phyloP scores from a whole-genome alignment of 2,329 filamentous ascomycete genomes.

The Alternaria sp. region DNA sequence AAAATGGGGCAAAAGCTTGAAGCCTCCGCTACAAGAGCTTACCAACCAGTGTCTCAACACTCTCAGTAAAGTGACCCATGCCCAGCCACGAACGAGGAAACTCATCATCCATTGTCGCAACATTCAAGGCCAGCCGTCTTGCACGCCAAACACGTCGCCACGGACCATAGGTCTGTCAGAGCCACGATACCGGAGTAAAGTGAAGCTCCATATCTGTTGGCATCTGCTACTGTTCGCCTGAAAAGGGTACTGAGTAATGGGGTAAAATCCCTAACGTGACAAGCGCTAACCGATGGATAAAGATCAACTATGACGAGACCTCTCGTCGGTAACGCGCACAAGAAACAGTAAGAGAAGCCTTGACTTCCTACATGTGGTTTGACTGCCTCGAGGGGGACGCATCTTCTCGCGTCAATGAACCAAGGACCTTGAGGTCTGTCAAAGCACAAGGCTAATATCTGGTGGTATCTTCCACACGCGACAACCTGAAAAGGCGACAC shows the following conservation, averaged over 20 bases:
- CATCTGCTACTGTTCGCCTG: slow-evolving; percentile 17
- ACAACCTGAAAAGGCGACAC: slow-evolving; percentile 36
- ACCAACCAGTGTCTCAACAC: slow-evolving; percentile 12
- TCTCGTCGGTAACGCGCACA: slow-evolving; percentile 3
- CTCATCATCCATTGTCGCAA: not conserved
- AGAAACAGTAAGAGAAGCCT: slow-evolving; percentile 17
- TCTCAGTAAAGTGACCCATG: not conserved
- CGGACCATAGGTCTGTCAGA: slow-evolving; percentile 22
- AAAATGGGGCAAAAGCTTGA: slow-evolving; percentile 11
- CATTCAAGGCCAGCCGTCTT: slow-evolving; percentile 6
- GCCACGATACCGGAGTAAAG: slow-evolving; percentile 13
- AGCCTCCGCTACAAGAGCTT: slow-evolving; percentile 19
- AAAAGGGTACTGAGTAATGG: slow-evolving; percentile 16
- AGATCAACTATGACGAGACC: not conserved
- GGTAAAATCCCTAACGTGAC: slow-evolving; percentile 4
- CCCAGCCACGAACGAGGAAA: not conserved
- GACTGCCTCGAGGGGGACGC: slow-evolving; percentile 23
- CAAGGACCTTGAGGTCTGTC: slow-evolving; percentile 40
- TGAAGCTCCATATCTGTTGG: slow-evolving; percentile 19
- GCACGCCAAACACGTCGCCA: slow-evolving; percentile 15
- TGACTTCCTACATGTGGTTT: slow-evolving; percentile 26
- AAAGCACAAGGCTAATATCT: slow-evolving; percentile 33
- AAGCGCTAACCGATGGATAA: not conserved
- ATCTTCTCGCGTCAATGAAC: slow-evolving; percentile 33
- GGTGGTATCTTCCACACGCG: slow-evolving; percentile 40